Conservation (phyloP, 371 early-diverging fungal species). For the Circinella umbellata region DNA sequence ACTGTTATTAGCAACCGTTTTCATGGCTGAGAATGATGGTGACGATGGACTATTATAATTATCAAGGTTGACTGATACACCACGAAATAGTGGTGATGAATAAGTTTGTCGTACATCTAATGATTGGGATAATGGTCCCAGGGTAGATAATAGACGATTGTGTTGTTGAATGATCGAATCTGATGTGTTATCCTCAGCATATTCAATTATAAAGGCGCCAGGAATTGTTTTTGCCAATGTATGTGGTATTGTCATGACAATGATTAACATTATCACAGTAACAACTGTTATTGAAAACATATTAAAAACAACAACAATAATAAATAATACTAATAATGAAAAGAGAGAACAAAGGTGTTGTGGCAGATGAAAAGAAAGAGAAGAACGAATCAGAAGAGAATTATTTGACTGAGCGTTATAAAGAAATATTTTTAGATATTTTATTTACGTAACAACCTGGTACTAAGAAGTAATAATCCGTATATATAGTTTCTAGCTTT, state of each 20-base stretch:
- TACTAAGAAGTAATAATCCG: no score
- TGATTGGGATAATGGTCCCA: constrained; percentile 7
- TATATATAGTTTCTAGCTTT: no score
- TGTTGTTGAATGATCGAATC: constrained; percentile 22
- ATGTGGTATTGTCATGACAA: background rate
- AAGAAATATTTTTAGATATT: no score
- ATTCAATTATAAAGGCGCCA: constrained; percentile 50
- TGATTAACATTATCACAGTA: background rate
- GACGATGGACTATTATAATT: background rate
- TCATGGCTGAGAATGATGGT: background rate
- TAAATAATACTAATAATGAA: no score
- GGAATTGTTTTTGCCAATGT: constrained; percentile 21
- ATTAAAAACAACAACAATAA: background rate
- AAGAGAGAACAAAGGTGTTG: no score
- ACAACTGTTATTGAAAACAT: background rate
- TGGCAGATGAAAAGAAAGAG: no score
- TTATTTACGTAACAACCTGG: no score
- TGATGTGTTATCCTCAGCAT: constrained; percentile 20
- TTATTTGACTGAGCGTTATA: no score
- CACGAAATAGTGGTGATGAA: constrained; percentile 29
- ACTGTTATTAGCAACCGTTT: background rate
- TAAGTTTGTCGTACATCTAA: constrained; percentile 35
- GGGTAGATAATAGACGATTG: constrained; percentile 9
- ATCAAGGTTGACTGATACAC: constrained; percentile 29
- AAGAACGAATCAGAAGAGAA: no score